Evolutionary conservation across 169 alveolate species (phyloP).

Genomic region (Cryptosporidium viatorum): DNA sequence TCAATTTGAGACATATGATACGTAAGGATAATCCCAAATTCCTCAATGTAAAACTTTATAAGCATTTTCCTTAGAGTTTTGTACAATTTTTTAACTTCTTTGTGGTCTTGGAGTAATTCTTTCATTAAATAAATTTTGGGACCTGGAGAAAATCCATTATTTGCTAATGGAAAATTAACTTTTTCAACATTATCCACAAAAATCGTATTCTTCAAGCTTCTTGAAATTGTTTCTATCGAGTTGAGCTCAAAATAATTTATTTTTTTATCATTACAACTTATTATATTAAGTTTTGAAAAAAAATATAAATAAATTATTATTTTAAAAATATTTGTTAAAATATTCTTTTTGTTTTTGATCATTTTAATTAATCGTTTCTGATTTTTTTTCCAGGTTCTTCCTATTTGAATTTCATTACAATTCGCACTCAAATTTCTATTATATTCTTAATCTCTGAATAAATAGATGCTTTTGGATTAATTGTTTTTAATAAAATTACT

Average conservation of each 20-base stretch:
- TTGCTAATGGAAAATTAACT: slow-evolving; percentile 40
- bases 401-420: slow-evolving; percentile 2
- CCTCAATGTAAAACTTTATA: slow-evolving; percentile 15
- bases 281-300: not conserved
- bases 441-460: not conserved
- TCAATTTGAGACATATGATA: slow-evolving; percentile 57
- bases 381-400: not conserved
- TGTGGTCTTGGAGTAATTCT: not conserved
- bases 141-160: slow-evolving; percentile 37
- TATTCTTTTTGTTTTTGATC: not conserved
- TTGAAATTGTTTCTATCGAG: slow-evolving; percentile 1
- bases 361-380: not conserved
- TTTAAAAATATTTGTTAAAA: not conserved
- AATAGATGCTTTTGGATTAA: slow-evolving; percentile 8
- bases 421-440: not conserved
- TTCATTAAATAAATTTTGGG: slow-evolving; percentile 20
- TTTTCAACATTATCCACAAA: slow-evolving; percentile 26
- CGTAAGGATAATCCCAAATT: slow-evolving; percentile 39
- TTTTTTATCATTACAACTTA: not conserved
- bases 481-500: no score
- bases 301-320: not conserved
- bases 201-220: slow-evolving; percentile 32
- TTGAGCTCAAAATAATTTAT: slow-evolving; percentile 13
- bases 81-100: not conserved
- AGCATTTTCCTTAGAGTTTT: slow-evolving; percentile 16